These are phyloP conservation scores for Verticillium nubilum DNA, from an alignment of 2,329 filamentous ascomycete species.

Conservation along the genomic window DNA sequence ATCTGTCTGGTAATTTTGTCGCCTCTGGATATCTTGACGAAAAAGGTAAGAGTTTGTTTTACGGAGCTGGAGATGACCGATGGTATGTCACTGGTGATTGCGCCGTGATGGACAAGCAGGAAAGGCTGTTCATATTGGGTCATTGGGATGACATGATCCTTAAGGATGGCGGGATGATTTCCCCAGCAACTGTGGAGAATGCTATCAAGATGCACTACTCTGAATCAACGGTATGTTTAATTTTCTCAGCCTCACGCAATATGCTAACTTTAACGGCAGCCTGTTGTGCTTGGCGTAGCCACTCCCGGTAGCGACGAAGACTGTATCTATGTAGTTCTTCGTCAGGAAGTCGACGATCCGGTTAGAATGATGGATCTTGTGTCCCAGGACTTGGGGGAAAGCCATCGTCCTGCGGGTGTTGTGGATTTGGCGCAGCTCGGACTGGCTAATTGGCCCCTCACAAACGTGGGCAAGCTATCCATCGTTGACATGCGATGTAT, in stretches of 20 bases:
- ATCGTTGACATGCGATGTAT: not conserved
- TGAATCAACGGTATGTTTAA: not conserved
- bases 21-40: not conserved
- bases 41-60: not conserved
- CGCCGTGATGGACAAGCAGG: not conserved
- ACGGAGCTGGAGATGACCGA: not conserved
- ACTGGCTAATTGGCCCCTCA: not conserved
- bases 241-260: not conserved
- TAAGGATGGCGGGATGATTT: not conserved
- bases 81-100: constrained; percentile 1
- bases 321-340: not conserved
- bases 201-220: not conserved
- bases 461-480: not conserved
- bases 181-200: not conserved
- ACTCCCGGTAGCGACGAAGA: not conserved
- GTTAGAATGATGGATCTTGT: not conserved
- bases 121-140: not conserved
- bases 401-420: not conserved
- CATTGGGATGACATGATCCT: not conserved
- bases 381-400: not conserved
- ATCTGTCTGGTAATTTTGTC: not conserved
- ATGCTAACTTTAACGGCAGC: not conserved
- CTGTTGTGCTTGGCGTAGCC: not conserved
- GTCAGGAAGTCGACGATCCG: not conserved
- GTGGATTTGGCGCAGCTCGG: not conserved